Percentiles rank a stretch among this genome's conserved stretches.
Conservation (phyloP, 345 rosid species). For the Eucalyptus cladocalyx region DNA sequence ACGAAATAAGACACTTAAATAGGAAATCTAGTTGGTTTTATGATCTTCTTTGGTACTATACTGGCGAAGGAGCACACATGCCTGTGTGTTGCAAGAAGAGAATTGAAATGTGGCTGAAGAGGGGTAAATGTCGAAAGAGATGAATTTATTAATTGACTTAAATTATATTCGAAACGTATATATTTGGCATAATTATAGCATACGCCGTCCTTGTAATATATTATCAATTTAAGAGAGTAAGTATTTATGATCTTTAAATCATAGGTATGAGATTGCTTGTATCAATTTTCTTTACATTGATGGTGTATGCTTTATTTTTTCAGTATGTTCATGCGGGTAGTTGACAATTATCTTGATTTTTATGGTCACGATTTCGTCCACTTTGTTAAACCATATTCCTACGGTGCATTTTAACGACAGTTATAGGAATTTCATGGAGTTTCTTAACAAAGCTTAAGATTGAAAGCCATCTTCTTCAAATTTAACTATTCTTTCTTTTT, state of each 20-base stretch:
- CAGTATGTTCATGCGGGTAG: background rate
- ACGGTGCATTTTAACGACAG: background rate
- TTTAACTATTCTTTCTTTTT: no score
- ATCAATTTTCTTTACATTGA: background rate
- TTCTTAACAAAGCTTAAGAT: background rate
- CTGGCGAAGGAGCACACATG: background rate
- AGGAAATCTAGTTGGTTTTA: no score
- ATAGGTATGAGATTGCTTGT: background rate
- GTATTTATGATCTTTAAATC: background rate
- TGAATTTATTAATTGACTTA: no score
- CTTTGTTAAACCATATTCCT: background rate
- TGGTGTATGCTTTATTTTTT: background rate
- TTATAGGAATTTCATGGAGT: background rate
- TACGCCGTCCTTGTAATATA: background rate
- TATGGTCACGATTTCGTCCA: background rate
- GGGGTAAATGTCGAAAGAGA: background rate
- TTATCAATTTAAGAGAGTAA: background rate
- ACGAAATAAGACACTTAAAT: no score
- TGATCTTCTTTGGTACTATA: background rate
- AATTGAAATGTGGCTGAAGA: background rate
- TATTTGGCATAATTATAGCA: background rate
- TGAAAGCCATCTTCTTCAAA: background rate
- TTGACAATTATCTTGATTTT: background rate
- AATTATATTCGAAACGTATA: no score
- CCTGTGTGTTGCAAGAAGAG: background rate